Evolutionary conservation across 768 basidiomycete genomes (phyloP).

Genomic region (Saitozyma sp.): DNA sequence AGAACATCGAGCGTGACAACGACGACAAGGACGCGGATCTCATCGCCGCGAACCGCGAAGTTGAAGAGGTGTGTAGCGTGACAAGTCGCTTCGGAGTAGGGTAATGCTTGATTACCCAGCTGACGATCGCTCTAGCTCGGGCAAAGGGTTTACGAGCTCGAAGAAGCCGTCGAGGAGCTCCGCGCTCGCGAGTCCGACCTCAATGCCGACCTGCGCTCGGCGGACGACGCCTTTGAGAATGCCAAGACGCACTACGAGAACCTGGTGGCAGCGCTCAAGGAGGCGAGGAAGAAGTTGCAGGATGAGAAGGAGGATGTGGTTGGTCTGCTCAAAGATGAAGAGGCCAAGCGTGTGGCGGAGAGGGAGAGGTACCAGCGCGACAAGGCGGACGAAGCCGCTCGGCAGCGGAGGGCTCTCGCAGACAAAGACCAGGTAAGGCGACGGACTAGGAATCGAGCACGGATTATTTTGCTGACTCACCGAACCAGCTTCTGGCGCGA

Average conservation of each 20-base stretch:
- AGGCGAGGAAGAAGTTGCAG: slow-evolving; percentile 57
- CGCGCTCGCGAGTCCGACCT: slow-evolving; percentile 50
- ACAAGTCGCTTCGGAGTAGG: not conserved
- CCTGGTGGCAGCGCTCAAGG: slow-evolving; percentile 74
- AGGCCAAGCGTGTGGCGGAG: slow-evolving; percentile 18
- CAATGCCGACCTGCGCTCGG: slow-evolving; percentile 59
- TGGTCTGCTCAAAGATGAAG: slow-evolving; percentile 11
- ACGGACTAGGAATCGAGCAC: slow-evolving; percentile 3
- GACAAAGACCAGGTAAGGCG: slow-evolving; percentile 38
- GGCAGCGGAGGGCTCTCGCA: slow-evolving; percentile 17
- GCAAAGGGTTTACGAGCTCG: slow-evolving; percentile 73
- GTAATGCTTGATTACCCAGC: not conserved
- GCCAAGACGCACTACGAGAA: slow-evolving; percentile 67
- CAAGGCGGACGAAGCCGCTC: slow-evolving; percentile 23
- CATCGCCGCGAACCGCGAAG: slow-evolving; percentile 68
- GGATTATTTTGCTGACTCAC: no score
- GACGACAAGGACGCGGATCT: slow-evolving; percentile 79
- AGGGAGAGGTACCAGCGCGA: slow-evolving; percentile 17
- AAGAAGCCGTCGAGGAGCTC: slow-evolving; percentile 74
- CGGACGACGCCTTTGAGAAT: slow-evolving; percentile 58
- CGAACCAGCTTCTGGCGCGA: slow-evolving; percentile 22
- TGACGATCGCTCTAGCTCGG: slow-evolving; percentile 54
- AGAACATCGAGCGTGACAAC: slow-evolving; percentile 72
- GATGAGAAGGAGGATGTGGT: slow-evolving; percentile 26
- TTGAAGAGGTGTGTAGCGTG: slow-evolving; percentile 63